Base-by-base conservation (phyloP, 768 basidiomycete genomes). In the Pleurotus tuoliensis region DNA sequence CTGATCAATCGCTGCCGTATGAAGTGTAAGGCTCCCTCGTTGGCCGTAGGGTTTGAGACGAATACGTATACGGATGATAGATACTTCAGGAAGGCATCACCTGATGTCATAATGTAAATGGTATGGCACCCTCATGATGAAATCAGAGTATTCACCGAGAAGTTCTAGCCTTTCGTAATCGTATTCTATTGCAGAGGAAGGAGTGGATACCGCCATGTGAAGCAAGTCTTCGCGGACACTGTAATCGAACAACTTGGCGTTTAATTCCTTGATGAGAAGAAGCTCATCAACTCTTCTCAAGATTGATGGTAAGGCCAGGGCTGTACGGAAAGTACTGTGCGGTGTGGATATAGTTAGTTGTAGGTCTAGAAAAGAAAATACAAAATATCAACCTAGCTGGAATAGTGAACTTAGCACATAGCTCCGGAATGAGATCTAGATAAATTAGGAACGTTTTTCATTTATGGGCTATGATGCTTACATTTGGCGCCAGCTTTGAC, bases 161-260 rank as follows among this genome's bases (percentile, higher is more conserved):
- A 93, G 76, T 67, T 94, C 93, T 46, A 93, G 71, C 37, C 92
- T 83, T 70, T 95, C 90, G 68, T 94, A 94, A 71, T 94, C 81
- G 58, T 78, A 77, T 61, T 88, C 90, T 47, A 81, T 76, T 27
- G 81, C 80, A 34, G 84, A 84, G 7, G 89, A 84, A 6, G 88
- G 87, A 0, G 90, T 74, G 59, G 84, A 85, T 40, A 92, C 73
- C 8, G 93, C 90, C 39, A 77, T 73, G 47, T 84, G 78, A 40
- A 94, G 72, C 20, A 82, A 73, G 25, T 78, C 69, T 62, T 89
- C 87, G 13, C 76, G 69, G 44, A 94, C 78, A n/a, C 75, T 68
- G 66, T 84, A 73, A 59, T 80, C 69, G 64, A 95, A 88, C 40
- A 87, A 70, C 55, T 70, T 80, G 20, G 81, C 82, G 63, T 92